Evolutionary conservation across 2,329 filamentous ascomycete species (phyloP), one percentile per base, ranked within the genome.

Genomic region (Thielaviopsis musarum): DNA sequence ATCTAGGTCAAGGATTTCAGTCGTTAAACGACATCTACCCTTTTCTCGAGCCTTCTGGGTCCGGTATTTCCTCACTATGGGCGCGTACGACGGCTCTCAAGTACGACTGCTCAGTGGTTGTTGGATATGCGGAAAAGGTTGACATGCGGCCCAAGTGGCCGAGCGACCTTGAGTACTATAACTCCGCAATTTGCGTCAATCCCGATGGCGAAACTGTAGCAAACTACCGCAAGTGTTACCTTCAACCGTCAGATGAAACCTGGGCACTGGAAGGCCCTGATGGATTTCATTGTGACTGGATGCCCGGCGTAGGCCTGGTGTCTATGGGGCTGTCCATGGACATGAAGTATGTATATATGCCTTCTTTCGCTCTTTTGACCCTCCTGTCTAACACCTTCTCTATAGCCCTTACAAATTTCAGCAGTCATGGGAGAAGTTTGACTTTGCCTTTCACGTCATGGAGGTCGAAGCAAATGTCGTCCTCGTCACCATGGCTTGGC

Each of bases 401-500:
- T 22, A 1, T 19, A 62, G 59, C 19, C 55, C 63, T 0, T 64
- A 64, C 52, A 56, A 57, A 19, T 65, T 65, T 15, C 57, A 63
- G 17, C 59, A 61, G 0, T 54, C 59, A 1, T 65, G 63, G 64
- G 52, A 69, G 4, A 65, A 63, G 0, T 64, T 59, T 17, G 64
- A 71, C 60, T 59, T 13, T 73, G 76, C 76, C 0, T 78, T 72
- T 24, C 81, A 86, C 51, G 72, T 84, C 9, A 67, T 88, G 0
- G 70, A 80, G 1, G 69, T 72, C 0, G 65, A 75, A 0, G 77
- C 83, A 0, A 81, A 82, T 15, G 63, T 91, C 0, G 81, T 88
- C 1, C 79, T 90, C 34, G 64, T 91, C 0, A 81, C 79, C 2
- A 91, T 91, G 87, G 86, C 88, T 0, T 91, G 87, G 87, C 74